phyloP scores from a whole-genome alignment of 2,329 filamentous ascomycete species.

The Arthrobotrys conoides region DNA sequence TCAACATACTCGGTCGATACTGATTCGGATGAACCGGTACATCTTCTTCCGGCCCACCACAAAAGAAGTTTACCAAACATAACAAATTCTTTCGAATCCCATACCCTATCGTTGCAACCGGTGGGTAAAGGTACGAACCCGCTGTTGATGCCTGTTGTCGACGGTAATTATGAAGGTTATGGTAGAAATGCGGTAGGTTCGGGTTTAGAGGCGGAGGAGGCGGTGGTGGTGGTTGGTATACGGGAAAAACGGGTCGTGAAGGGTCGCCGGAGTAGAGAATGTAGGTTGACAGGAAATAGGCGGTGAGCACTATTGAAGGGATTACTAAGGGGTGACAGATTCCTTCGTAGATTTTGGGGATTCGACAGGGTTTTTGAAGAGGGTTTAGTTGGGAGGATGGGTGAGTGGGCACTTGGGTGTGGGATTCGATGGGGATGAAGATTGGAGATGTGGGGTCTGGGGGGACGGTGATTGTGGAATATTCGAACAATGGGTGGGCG shows the following conservation, averaged over 20 bases:
- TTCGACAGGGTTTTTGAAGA: slow-evolving; percentile 33
- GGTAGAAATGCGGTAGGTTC: not conserved
- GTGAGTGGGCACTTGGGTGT: not conserved
- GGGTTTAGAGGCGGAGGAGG: not conserved
- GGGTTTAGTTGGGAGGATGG: not conserved
- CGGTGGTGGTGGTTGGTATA: not conserved
- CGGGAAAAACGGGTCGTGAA: not conserved
- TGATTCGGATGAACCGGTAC: too few species aligned
- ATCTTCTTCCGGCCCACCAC: not conserved
- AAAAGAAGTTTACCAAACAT: slow-evolving; percentile 1
- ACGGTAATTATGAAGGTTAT: too few species aligned
- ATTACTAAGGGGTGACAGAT: slow-evolving; percentile 55
- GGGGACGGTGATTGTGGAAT: too few species aligned
- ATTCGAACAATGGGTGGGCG: too few species aligned
- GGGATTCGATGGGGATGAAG: not conserved
- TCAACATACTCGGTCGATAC: too few species aligned
- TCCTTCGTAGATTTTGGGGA: slow-evolving; percentile 42
- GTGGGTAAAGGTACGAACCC: slow-evolving; percentile 12
- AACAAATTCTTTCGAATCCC: not conserved
- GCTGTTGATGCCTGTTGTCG: not conserved
- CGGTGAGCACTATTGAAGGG: slow-evolving; percentile 34
- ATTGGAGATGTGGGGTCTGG: too few species aligned
- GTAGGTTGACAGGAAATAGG: slow-evolving; percentile 34
- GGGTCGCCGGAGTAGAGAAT: slow-evolving; percentile 34
- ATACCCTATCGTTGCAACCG: not conserved